Conservation (phyloP, 345 rosid genomes). For the Crucihimalaya himalaica region DNA sequence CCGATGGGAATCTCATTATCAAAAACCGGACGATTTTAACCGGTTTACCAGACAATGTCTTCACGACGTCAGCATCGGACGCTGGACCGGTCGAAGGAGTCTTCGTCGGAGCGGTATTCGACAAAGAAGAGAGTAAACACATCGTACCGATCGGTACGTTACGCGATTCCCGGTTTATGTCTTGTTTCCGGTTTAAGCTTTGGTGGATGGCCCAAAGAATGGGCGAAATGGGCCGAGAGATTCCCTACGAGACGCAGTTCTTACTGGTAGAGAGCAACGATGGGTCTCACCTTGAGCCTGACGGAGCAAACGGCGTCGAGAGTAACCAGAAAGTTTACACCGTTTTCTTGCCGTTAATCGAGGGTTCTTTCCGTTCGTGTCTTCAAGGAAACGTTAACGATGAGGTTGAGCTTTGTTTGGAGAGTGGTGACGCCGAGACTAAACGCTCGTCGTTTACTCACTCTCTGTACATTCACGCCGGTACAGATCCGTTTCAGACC, state of each 20-base stretch:
- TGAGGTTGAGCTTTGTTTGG: conserved; percentile 83
- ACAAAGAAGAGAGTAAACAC: conserved; percentile 62
- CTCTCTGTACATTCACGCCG: conserved; percentile 67
- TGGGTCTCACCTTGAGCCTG: conserved; percentile 73
- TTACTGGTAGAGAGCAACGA: conserved; percentile 69
- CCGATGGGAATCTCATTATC: conserved; percentile 63
- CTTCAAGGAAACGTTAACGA: conserved; percentile 74
- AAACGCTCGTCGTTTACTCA: conserved; percentile 70
- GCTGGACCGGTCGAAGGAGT: conserved; percentile 76
- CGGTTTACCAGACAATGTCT: conserved; percentile 77
- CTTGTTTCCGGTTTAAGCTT: conserved; percentile 88
- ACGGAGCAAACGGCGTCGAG: conserved; percentile 54
- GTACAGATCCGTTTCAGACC: conserved; percentile 75
- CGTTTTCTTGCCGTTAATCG: conserved; percentile 84
- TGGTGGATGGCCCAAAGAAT: conserved; percentile 99
- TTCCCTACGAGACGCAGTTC: conserved; percentile 89
- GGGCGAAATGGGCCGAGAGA: conserved; percentile 75
- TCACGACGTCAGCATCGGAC: conserved; percentile 58
- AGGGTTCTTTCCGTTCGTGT: conserved; percentile 76
- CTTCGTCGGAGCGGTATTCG: conserved; percentile 76
- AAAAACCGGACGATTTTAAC: conserved; percentile 60
- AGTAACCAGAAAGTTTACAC: conserved; percentile 69
- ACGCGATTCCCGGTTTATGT: conserved; percentile 80
- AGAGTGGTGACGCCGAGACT: conserved; percentile 76
- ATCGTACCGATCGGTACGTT: conserved; percentile 68